A percentile compares a stretch with the other conserved stretches of the same genome.
These are phyloP conservation scores for Marsdenia floribunda DNA, from an alignment of 257 asterid genomes.

Conservation along the genomic window DNA sequence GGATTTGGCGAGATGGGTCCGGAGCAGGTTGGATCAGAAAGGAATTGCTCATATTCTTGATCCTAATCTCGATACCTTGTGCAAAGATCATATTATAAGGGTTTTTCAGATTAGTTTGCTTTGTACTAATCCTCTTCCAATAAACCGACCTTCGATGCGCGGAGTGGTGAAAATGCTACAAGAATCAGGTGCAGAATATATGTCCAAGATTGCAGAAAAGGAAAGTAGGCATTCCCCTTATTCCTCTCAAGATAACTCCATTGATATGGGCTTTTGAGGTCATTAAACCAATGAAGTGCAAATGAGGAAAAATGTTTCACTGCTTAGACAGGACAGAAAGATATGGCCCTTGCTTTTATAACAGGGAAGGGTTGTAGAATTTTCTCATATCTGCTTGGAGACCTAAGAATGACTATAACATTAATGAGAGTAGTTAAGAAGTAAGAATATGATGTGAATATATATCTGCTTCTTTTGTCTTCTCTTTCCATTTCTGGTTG, in stretches of 20 bases:
- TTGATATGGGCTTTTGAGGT: background rate
- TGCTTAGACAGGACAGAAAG: background rate
- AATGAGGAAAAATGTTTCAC: background rate
- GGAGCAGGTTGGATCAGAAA: slow-evolving; percentile 60
- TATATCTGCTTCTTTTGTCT: background rate
- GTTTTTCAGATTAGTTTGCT: slow-evolving; percentile 83
- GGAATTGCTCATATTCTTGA: slow-evolving; percentile 49
- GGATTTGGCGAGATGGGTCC: slow-evolving; percentile 59
- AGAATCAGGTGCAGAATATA: slow-evolving; percentile 28
- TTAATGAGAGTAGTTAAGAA: background rate
- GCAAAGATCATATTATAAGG: slow-evolving; percentile 71
- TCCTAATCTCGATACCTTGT: slow-evolving; percentile 53
- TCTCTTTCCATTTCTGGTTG: background rate
- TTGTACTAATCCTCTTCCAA: slow-evolving; percentile 69
- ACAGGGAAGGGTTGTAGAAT: background rate
- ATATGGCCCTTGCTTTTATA: background rate
- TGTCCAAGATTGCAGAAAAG: slow-evolving; percentile 5
- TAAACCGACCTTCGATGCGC: slow-evolving; percentile 88
- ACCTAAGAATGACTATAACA: background rate
- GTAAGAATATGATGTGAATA: background rate
- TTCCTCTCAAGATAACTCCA: background rate
- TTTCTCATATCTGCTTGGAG: background rate
- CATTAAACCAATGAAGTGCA: background rate
- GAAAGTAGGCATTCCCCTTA: background rate
- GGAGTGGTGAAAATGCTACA: slow-evolving; percentile 92